Base-by-base conservation (phyloP, 805 yeast genomes). In the Komagataella pastoris region DNA sequence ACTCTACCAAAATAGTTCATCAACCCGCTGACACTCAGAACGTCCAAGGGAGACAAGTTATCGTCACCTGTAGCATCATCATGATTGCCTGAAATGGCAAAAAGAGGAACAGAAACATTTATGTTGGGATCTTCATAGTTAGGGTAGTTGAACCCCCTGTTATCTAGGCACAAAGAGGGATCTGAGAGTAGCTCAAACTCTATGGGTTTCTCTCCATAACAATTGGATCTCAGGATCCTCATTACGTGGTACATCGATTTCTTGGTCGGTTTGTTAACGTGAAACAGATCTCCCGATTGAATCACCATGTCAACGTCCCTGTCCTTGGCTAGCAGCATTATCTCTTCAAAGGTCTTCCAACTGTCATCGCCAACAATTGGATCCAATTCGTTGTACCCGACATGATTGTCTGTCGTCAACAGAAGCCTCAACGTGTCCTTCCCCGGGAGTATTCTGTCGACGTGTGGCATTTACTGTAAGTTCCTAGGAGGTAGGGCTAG, bases 41-140 rank as follows among this genome's bases (percentile, higher is more conserved):
- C 68, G 65, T 93, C 99, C 72, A 93, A 71, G 0, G 99, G 96
- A 51, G 90, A 81, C 12, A 93, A 69, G 51, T 87, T 67, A 19
- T 84, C 83, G 51, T 81, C 86, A 1, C 98, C 98, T 0, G 96
- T 86, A 3, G 96, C 88, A 66, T 93, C 98, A 65, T 93, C 99
- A 64, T 93, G 99, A 60, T 93, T 93, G 2, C 99, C 99, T 48
- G 91, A 81, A 3, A 93, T 91, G 6, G 90, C 91, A 71, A 93
- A 88, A 7, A 93, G 77, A 0, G 99, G 99, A 14, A 90, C 76
- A 0, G 95, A 81, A 2, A 93, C 83, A 65, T 93, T 93, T 54
- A 88, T 66, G 64, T 93, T 88, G 1, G 91, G 88, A 64, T 93
- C 98, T 61, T 88, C 93, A 63, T 87, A 95, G 61, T 89, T 89